Percentiles rank a stretch among this genome's conserved stretches.
Evolutionary conservation across 352 stramenopile species (phyloP).

Genomic region (Phytopythium oedochilum): DNA sequence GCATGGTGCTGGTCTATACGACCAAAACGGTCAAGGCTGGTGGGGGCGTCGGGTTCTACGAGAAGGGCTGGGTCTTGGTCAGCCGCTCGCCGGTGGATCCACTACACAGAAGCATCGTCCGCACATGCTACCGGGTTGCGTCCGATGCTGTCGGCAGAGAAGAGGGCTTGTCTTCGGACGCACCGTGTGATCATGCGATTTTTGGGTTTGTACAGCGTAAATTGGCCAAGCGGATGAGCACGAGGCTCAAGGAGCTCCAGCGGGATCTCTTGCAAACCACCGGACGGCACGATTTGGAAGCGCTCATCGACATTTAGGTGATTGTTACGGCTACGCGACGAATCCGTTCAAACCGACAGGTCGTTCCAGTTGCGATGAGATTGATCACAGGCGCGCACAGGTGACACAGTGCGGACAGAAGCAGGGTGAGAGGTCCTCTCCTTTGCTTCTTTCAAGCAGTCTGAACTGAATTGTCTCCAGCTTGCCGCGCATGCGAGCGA

Average conservation of each 20-base stretch:
- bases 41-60: not conserved
- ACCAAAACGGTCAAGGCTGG: not conserved
- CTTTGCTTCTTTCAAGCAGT: not conserved
- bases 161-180: not conserved
- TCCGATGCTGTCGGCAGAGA: not conserved
- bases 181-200: not conserved
- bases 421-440: not conserved
- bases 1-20: not conserved
- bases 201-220: not conserved
- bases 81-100: constrained; percentile 4
- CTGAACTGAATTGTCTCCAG: constrained; percentile 1
- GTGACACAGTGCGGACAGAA: not conserved
- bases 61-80: constrained; percentile 2
- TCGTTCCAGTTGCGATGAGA: no score
- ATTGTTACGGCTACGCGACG: no score
- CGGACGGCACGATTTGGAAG: not conserved
- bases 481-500: not conserved
- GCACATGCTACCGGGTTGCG: not conserved
- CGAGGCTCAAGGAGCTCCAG: constrained; percentile 1
- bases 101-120: not conserved
- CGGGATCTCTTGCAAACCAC: not conserved
- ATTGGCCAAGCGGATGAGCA: not conserved
- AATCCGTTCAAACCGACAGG: no score
- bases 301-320: constrained; percentile 1
- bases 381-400: not conserved